Evolutionary conservation across 2,329 filamentous ascomycete genomes (phyloP).

Genomic region (Emmonsiellopsis sp.): DNA sequence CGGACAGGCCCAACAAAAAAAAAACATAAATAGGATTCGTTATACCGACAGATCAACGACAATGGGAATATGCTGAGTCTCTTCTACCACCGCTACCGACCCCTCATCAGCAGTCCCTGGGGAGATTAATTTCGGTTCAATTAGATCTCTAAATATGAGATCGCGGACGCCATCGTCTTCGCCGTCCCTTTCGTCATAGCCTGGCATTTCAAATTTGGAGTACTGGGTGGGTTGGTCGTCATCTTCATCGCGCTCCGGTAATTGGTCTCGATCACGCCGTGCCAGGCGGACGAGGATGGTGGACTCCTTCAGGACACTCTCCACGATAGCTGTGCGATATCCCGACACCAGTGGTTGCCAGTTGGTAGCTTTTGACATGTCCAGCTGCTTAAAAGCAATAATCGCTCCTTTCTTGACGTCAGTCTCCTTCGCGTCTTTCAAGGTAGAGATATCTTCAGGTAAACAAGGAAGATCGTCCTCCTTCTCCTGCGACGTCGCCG

Average conservation of each 20-base stretch:
- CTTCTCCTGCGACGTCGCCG: neutral
- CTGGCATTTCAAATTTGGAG: constrained; percentile 66
- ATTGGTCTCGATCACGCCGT: constrained; percentile 52
- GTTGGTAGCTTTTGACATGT: constrained; percentile 37
- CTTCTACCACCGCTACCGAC: constrained; percentile 18
- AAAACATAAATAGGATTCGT: constrained; percentile 16
- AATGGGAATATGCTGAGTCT: constrained; percentile 18
- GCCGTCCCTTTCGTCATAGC: constrained; percentile 47
- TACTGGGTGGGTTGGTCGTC: constrained; percentile 62
- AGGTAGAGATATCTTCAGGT: constrained; percentile 51
- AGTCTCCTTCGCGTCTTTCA: constrained; percentile 39
- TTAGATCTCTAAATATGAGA: constrained; percentile 52
- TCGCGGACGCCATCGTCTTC: constrained; percentile 53
- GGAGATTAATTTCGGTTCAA: constrained; percentile 57
- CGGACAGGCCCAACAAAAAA: constrained; percentile 6
- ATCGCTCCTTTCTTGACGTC: constrained; percentile 28
- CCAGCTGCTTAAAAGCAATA: constrained; percentile 39
- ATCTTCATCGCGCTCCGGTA: constrained; percentile 48
- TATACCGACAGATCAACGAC: constrained; percentile 26
- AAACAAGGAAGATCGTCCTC: constrained; percentile 40
- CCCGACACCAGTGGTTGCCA: constrained; percentile 40
- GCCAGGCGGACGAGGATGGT: constrained; percentile 57
- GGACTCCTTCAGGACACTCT: constrained; percentile 45
- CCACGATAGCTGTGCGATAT: constrained; percentile 57
- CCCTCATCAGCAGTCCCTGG: constrained; percentile 18